Base-by-base conservation (phyloP, 345 rosid genomes). In the Abelmoschus esculentus region DNA sequence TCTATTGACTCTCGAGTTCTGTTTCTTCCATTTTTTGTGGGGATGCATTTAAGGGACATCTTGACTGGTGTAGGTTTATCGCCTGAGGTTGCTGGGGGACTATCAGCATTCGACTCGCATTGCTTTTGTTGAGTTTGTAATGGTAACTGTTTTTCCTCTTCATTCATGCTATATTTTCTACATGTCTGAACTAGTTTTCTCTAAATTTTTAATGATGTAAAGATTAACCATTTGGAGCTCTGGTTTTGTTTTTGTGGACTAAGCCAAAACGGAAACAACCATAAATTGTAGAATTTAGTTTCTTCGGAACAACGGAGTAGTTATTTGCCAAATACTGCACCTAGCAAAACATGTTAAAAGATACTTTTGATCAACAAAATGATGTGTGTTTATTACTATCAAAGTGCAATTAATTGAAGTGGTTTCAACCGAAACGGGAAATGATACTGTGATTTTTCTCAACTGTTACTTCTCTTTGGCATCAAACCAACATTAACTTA, bases 61-160 rank as follows among this genome's bases (percentile, higher is more conserved):
- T 67, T 83, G 38, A 60, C 62, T 31, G 46, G 60, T 70, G 46
- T 79, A 89, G 96, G 96, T 89, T 71, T 80, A 83, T 55, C 92
- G 96, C 52, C 73, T 89, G 82, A 87, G 96, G 89, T 72, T 89
- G 56, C 87, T 89, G 47, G 96, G 96, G 53, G 96, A 89, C 50
- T 87, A 86, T 77, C 92, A 89, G 58, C 92, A 89, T 74, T 86
- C 90, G 18, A 89, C 96, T 74, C 92, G 96, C 28, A 87, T 89
- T 70, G 96, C 96, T 75, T 89, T 89, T 74, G 96, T 89, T 55
- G 96, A 89, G 81, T 89, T 89, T 36, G 81, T 84, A 31, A 84
- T 84, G 90, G 96, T 89, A 86, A 72, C 40, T 69, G 26, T 56
- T 44, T 71, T 67, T 47, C 60, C 28, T 67, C 67, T 70, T 64